These are phyloP conservation scores for Coprinopsis sp. DNA, from an alignment of 768 basidiomycete species.

Conservation along the genomic window DNA sequence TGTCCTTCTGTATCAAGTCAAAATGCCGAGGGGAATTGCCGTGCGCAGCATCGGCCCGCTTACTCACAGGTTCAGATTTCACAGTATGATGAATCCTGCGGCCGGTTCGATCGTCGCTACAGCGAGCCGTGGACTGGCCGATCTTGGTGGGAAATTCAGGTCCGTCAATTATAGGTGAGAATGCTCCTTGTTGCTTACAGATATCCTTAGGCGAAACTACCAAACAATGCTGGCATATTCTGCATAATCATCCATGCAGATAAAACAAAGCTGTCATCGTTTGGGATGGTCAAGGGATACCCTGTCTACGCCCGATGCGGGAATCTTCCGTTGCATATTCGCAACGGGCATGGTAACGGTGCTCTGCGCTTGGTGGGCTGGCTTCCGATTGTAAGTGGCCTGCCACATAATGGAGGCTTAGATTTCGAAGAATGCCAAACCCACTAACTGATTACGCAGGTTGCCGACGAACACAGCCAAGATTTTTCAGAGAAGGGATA, in stretches of 20 bases:
- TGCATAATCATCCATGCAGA: conserved; percentile 30
- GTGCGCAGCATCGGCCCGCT: too few relatives aligned
- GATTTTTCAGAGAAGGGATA: conserved; percentile 24
- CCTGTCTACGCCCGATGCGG: conserved; percentile 25
- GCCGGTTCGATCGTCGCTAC: conserved; percentile 21
- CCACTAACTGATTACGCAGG: conserved; percentile 13
- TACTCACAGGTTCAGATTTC: too few relatives aligned
- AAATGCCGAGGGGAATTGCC: too few relatives aligned
- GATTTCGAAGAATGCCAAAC: neutral
- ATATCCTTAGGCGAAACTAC: conserved; percentile 12
- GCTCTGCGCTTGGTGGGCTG: conserved; percentile 28
- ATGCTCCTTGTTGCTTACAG: neutral
- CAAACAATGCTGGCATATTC: conserved; percentile 19
- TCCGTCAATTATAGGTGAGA: conserved; percentile 11
- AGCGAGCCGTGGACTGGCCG: conserved; percentile 29
- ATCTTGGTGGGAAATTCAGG: conserved; percentile 28
- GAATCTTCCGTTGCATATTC: conserved; percentile 22
- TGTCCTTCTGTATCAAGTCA: too few relatives aligned
- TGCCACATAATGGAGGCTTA: too few relatives aligned
- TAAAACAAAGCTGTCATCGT: conserved; percentile 29
- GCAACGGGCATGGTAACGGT: conserved; percentile 24
- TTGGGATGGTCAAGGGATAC: conserved; percentile 27
- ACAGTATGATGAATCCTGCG: too few relatives aligned
- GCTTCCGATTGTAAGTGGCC: conserved; percentile 25
- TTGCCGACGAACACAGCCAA: conserved; percentile 25